These are phyloP conservation scores for Leucocoprinus sp. DNA, from an alignment of 768 basidiomycete species.

Conservation along the genomic window DNA sequence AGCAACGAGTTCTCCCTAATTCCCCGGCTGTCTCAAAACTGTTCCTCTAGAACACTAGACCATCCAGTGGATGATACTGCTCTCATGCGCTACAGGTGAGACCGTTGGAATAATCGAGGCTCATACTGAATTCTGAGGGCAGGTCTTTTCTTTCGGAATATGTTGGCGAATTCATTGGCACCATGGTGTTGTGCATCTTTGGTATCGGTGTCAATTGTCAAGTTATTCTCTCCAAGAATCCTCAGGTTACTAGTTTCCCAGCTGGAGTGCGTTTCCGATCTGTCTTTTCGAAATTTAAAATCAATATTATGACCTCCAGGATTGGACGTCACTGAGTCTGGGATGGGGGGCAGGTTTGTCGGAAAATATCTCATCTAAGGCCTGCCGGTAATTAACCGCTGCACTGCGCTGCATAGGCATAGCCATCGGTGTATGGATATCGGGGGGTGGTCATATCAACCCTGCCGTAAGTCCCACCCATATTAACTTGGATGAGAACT, in stretches of 20 bases:
- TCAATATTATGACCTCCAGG: conserved; percentile 1
- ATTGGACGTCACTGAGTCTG: conserved; percentile 29
- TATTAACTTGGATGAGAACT: background rate
- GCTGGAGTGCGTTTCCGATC: conserved; percentile 39
- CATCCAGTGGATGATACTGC: background rate
- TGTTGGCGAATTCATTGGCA: conserved; percentile 47
- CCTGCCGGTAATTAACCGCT: background rate
- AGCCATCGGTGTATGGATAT: conserved; percentile 57
- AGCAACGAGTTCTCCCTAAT: background rate
- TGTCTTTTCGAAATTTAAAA: background rate
- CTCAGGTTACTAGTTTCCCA: conserved; percentile 30
- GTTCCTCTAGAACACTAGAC: background rate
- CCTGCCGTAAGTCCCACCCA: conserved; percentile 36
- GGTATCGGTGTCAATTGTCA: conserved; percentile 47
- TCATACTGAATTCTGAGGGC: background rate
- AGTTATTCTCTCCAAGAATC: conserved; percentile 33
- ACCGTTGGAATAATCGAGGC: background rate
- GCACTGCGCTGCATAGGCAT: conserved; percentile 23
- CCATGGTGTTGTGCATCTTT: conserved; percentile 44
- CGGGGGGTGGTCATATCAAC: conserved; percentile 62
- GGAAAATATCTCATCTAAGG: too few species aligned
- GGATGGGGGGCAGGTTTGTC: conserved; percentile 33
- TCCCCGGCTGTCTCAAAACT: background rate
- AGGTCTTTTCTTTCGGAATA: conserved; percentile 12
- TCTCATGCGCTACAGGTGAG: conserved; percentile 5